Conservation (phyloP, 768 basidiomycete genomes). For the Naganishia friedmannii region DNA sequence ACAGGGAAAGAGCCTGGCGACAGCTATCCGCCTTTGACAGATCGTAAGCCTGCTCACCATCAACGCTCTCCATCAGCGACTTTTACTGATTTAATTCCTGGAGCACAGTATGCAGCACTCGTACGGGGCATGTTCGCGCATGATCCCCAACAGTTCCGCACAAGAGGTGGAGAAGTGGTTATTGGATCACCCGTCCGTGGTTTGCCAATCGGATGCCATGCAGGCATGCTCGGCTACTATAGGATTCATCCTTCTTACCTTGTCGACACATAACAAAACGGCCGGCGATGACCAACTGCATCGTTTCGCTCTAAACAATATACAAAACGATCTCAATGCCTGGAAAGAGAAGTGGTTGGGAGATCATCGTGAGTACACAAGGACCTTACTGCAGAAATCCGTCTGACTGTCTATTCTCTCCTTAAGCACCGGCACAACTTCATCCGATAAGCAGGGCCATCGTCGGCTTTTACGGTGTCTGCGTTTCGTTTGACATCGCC, state of each 20-base stretch:
- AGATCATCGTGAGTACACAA: slow-evolving; percentile 8
- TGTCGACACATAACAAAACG: slow-evolving; percentile 7
- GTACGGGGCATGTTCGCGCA: slow-evolving; percentile 23
- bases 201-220: slow-evolving; percentile 35
- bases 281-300: slow-evolving; percentile 22
- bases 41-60: slow-evolving; percentile 24
- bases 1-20: slow-evolving; percentile 32
- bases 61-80: background rate
- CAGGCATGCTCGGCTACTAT: slow-evolving; percentile 25
- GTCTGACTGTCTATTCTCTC: background rate
- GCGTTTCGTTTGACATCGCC: slow-evolving; percentile 29
- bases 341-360: slow-evolving; percentile 33
- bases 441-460: slow-evolving; percentile 32
- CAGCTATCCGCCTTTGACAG: slow-evolving; percentile 35
- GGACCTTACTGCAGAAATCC: too few species aligned
- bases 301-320: slow-evolving; percentile 19
- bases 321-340: slow-evolving; percentile 13
- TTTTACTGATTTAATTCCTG: background rate
- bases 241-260: slow-evolving; percentile 4
- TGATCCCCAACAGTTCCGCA: slow-evolving; percentile 26
- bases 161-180: slow-evolving; percentile 18
- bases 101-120: slow-evolving; percentile 10
- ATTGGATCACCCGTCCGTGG: slow-evolving; percentile 26
- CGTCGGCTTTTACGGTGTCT: slow-evolving; percentile 28
- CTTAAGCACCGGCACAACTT: slow-evolving; percentile 16